A percentile compares a stretch with the other conserved stretches of the same genome.
Conservation (phyloP, 192 early-diverging fungal species). For the Coemansia javaensis region DNA sequence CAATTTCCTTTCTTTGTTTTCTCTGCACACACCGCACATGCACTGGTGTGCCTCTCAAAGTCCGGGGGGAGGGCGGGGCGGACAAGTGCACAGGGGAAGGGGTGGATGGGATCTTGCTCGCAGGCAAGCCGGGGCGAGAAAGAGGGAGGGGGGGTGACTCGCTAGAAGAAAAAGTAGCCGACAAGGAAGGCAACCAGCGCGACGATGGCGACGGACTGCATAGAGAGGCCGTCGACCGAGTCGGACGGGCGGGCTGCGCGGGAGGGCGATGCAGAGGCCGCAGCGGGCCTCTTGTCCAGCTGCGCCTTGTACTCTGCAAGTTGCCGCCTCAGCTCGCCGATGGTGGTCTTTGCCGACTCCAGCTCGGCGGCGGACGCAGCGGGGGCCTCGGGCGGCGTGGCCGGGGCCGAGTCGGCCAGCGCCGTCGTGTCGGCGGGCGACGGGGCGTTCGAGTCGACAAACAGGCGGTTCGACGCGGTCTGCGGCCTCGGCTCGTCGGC, state of each 20-base stretch:
- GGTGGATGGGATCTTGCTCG: no score
- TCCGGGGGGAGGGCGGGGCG: no score
- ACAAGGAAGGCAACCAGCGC: constrained; percentile 58
- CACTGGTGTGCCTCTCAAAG: no score
- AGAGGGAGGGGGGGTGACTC: no score
- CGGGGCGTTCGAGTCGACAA: constrained; percentile 27
- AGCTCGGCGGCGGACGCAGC: constrained; percentile 28
- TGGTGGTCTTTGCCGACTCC: constrained; percentile 31
- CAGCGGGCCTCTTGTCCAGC: constrained; percentile 8
- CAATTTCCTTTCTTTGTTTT: no score
- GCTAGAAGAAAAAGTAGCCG: constrained; percentile 64
- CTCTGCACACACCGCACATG: no score
- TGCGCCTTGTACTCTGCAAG: constrained; percentile 23
- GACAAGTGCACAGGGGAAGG: no score
- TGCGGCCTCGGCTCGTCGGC: background rate
- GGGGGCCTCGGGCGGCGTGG: constrained; percentile 8
- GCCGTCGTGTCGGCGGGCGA: constrained; percentile 17
- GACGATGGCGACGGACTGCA: constrained; percentile 56
- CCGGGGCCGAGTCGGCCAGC: constrained; percentile 1
- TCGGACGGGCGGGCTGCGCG: background rate
- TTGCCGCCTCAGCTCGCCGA: constrained; percentile 37
- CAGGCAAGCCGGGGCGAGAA: no score
- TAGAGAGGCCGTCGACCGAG: constrained; percentile 58
- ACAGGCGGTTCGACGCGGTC: constrained; percentile 16
- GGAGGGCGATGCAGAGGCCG: background rate